Conservation (phyloP, 2,329 filamentous ascomycete genomes). For the Chalaropsis ovoidea region DNA sequence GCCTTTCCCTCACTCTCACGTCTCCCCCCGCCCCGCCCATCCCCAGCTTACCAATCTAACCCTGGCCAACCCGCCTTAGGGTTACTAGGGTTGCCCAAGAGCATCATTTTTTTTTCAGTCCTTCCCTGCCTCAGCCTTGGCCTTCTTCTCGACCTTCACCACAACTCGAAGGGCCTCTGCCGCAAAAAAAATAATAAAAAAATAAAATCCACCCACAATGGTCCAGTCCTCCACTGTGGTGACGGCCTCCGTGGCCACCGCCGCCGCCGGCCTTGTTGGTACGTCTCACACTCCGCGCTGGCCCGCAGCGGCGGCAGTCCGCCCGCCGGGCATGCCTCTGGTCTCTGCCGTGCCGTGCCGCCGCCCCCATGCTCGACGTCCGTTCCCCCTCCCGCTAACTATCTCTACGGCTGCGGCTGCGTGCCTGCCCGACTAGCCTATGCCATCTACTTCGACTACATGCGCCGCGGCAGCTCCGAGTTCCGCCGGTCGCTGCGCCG, state of each 20-base stretch:
- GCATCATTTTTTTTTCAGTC: slow-evolving; percentile 8
- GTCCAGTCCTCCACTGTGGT: slow-evolving; percentile 46
- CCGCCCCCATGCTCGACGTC: too few relatives aligned
- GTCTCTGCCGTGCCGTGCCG: too few relatives aligned
- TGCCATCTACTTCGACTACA: slow-evolving; percentile 58
- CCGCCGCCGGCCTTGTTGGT: slow-evolving; percentile 52
- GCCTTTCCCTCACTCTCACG: too few relatives aligned
- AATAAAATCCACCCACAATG: slow-evolving; percentile 30
- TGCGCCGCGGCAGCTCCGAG: slow-evolving; percentile 52
- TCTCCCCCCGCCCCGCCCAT: too few relatives aligned
- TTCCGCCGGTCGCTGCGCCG: slow-evolving; percentile 61
- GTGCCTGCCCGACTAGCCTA: slow-evolving; percentile 41
- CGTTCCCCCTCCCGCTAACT: too few relatives aligned
- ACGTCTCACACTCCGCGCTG: slow-evolving; percentile 30
- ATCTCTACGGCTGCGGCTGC: slow-evolving; percentile 18
- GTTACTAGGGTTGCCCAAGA: not conserved
- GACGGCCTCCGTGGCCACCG: slow-evolving; percentile 51
- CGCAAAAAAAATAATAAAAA: not conserved
- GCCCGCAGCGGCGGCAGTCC: slow-evolving; percentile 1
- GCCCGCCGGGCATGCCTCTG: not conserved
- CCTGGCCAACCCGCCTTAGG: not conserved
- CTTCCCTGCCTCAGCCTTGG: not conserved
- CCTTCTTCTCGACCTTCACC: not conserved
- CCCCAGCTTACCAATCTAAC: too few relatives aligned
- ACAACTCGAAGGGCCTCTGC: not conserved